Evolutionary conservation across 129 eudicot species (phyloP).

Genomic region (Pittosporum tobira): DNA sequence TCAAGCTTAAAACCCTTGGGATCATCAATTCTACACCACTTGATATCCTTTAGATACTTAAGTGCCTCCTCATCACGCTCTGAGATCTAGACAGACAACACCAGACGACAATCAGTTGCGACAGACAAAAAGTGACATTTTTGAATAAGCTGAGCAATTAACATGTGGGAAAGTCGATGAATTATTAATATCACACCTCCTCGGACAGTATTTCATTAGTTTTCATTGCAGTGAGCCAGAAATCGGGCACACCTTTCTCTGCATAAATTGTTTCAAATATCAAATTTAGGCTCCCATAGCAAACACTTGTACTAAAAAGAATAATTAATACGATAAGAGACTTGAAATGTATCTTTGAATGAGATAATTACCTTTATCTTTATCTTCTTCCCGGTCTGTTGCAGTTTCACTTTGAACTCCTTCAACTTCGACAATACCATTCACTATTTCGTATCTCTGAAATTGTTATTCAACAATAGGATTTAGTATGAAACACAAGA

Average conservation of each 20-base stretch:
- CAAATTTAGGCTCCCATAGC: neutral
- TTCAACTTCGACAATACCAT: slow-evolving; percentile 70
- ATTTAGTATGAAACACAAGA: neutral
- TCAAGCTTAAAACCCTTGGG: slow-evolving; percentile 97
- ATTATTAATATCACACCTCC: slow-evolving; percentile 49
- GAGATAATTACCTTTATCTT: slow-evolving; percentile 36
- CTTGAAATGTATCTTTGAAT: neutral
- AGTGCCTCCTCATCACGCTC: slow-evolving; percentile 95
- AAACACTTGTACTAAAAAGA: neutral
- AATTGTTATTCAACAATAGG: slow-evolving; percentile 9
- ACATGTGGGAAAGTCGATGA: neutral
- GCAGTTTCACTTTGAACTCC: slow-evolving; percentile 43
- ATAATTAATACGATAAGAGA: neutral
- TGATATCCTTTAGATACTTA: slow-evolving; percentile 70
- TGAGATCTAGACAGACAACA: slow-evolving; percentile 41
- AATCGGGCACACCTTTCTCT: slow-evolving; percentile 91
- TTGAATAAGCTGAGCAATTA: neutral
- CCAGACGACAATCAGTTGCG: neutral
- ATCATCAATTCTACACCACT: slow-evolving; percentile 61
- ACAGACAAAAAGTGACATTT: neutral
- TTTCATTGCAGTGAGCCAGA: slow-evolving; percentile 91
- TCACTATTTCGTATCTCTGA: slow-evolving; percentile 81
- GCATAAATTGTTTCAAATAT: slow-evolving; percentile 8
- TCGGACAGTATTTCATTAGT: slow-evolving; percentile 70
- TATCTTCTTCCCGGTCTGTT: slow-evolving; percentile 29